Conservation (phyloP, 73 alveolate genomes). For the Loxodes magnus region DNA sequence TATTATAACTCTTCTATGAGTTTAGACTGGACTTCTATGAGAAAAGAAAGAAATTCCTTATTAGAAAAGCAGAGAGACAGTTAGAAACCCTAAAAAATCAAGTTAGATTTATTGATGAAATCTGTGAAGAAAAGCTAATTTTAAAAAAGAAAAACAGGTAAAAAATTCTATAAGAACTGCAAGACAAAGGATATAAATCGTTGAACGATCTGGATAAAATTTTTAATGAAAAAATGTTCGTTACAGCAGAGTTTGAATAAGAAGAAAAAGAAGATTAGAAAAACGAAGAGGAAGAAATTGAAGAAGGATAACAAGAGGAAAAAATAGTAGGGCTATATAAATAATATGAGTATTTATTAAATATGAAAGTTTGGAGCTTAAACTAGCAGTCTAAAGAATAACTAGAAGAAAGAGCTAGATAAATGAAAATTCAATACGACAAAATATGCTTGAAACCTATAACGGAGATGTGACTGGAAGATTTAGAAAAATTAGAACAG, state of each 20-base stretch:
- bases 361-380: constrained; percentile 79
- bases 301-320: not conserved
- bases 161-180: constrained; percentile 34
- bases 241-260: constrained; percentile 24
- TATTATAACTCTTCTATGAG: constrained; percentile 72
- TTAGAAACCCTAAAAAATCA: constrained; percentile 81
- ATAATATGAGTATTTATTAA: constrained; percentile 79
- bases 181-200: constrained; percentile 32
- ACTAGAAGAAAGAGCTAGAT: constrained; percentile 51
- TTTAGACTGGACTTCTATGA: constrained; percentile 64
- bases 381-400: constrained; percentile 79
- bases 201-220: constrained; percentile 28
- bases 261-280: constrained; percentile 20
- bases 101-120: constrained; percentile 67
- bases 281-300: constrained; percentile 13
- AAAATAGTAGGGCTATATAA: constrained; percentile 15
- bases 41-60: constrained; percentile 89
- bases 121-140: constrained; percentile 50
- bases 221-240: constrained; percentile 23
- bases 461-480: constrained; percentile 65
- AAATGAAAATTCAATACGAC: constrained; percentile 57
- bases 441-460: constrained; percentile 29
- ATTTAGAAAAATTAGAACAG: constrained; percentile 53
- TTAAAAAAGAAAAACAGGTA: constrained; percentile 55
- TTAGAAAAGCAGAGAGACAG: constrained; percentile 84